Evolutionary conservation across 371 early-diverging fungal genomes (phyloP).

Genomic region (Choanephora cucurbitarum): DNA sequence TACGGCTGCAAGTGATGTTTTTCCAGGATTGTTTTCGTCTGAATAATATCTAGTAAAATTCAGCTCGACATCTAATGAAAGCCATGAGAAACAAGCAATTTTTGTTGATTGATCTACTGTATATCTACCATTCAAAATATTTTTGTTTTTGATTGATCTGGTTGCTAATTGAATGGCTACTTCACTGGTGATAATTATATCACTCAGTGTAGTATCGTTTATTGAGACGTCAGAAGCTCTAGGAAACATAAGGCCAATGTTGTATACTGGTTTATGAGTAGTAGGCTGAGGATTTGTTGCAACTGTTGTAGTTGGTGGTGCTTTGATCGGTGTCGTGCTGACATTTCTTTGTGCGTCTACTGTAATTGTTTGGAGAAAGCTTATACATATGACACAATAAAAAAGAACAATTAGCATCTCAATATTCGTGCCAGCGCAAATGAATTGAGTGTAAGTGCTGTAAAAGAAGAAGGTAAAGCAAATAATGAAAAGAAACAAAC

Average conservation of each 20-base stretch:
- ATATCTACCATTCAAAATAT: conserved; percentile 32
- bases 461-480: too few species aligned
- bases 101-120: neutral
- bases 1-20: conserved; percentile 33
- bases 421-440: neutral
- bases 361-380: neutral
- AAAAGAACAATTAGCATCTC: neutral
- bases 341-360: neutral
- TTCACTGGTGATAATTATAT: conserved; percentile 42
- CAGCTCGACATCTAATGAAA: conserved; percentile 32
- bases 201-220: conserved; percentile 26
- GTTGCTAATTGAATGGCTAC: conserved; percentile 33
- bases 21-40: conserved; percentile 23
- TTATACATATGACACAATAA: neutral
- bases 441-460: too few species aligned
- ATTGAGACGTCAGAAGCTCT: conserved; percentile 20
- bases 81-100: neutral
- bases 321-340: neutral
- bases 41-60: conserved; percentile 37
- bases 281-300: neutral
- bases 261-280: conserved; percentile 24
- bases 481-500: too few species aligned
- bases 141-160: conserved; percentile 17
- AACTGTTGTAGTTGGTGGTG: neutral
- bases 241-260: conserved; percentile 40